phyloP scores from a whole-genome alignment of 441 rosid species.

The Populus hybrid region DNA sequence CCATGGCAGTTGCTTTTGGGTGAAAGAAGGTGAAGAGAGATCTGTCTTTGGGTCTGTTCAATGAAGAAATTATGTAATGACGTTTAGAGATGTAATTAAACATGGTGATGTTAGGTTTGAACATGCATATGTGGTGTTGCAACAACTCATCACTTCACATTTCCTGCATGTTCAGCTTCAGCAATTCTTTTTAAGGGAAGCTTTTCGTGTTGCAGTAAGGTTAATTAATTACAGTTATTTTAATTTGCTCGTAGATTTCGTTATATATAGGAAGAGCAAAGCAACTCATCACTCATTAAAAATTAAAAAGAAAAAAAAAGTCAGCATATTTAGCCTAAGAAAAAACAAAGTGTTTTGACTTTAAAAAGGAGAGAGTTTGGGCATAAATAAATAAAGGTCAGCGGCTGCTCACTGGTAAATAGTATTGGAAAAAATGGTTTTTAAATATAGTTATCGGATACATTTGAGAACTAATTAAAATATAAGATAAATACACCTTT shows the following conservation, averaged over 20 bases:
- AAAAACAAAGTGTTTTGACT: too few relatives aligned
- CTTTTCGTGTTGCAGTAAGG: not conserved
- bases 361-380: too few relatives aligned
- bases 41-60: not conserved
- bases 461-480: too few relatives aligned
- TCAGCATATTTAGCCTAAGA: not conserved
- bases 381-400: too few relatives aligned
- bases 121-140: constrained; percentile 27
- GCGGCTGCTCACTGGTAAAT: too few relatives aligned
- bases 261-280: not conserved
- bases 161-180: constrained; percentile 7
- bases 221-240: too few relatives aligned
- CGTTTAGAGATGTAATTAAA: not conserved
- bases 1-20: constrained; percentile 17
- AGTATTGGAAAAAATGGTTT: too few relatives aligned
- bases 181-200: not conserved
- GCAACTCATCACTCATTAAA: too few relatives aligned
- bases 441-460: too few relatives aligned
- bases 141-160: constrained; percentile 20
- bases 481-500: too few relatives aligned
- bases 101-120: constrained; percentile 14
- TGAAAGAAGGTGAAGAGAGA: not conserved
- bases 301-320: too few relatives aligned
- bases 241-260: not conserved
- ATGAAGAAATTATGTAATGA: not conserved